Evolutionary conservation across 495 filamentous ascomycete genomes (phyloP).

Genomic region (Ramalina intermedia): DNA sequence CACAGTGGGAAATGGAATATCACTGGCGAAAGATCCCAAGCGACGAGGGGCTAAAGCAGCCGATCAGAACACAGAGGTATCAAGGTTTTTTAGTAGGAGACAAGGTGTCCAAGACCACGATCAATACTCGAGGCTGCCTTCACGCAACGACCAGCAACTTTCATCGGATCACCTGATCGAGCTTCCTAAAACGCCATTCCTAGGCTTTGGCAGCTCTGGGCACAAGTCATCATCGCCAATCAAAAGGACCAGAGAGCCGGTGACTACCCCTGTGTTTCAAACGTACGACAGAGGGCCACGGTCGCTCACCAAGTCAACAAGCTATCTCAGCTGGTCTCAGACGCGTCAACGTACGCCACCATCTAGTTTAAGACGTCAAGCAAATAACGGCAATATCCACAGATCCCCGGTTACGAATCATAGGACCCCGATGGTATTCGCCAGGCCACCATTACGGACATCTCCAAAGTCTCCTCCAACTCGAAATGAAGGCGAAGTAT

Average conservation of each 20-base stretch:
- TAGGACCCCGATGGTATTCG: too few relatives aligned
- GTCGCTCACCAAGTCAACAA: slow-evolving; percentile 8
- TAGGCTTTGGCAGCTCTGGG: slow-evolving; percentile 17
- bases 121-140: background rate
- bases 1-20: slow-evolving; percentile 1
- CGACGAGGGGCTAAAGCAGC: slow-evolving; percentile 4
- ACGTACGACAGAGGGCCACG: background rate
- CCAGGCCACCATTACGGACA: too few relatives aligned
- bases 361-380: too few relatives aligned
- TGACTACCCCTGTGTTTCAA: background rate
- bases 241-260: background rate
- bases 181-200: slow-evolving; percentile 11
- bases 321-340: slow-evolving; percentile 13
- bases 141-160: background rate
- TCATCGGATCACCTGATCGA: slow-evolving; percentile 3
- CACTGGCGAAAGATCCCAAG: background rate
- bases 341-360: background rate
- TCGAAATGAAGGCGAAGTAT: too few relatives aligned
- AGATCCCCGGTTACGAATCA: too few relatives aligned
- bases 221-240: slow-evolving; percentile 5
- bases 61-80: slow-evolving; percentile 13
- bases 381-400: too few relatives aligned
- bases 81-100: slow-evolving; percentile 12
- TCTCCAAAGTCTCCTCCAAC: too few relatives aligned
- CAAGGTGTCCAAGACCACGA: background rate